Evolutionary conservation across 2,329 filamentous ascomycete genomes (phyloP), one percentile per base, ranked within the genome.

Genomic region (Penicillium sp.): DNA sequence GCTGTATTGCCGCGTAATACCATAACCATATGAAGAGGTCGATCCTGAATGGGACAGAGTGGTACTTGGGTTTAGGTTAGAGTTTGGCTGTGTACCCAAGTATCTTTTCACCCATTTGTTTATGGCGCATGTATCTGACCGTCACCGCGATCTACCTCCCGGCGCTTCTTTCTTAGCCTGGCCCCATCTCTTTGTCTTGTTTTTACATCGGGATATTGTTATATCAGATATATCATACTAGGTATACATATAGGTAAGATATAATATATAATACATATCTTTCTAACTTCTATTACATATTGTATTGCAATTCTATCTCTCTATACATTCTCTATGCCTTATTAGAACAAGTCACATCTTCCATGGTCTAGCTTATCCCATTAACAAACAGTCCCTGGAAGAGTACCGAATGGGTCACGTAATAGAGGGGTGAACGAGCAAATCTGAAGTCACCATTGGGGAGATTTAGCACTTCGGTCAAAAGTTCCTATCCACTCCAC

Each of bases 91-190:
- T 49, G 35, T 40, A n/a, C 1, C 24, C 37, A 52, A 33, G 55
- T 53, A 54, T 39, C 53, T 33, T 39, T 38, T 38, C 33, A 38
- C 32, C 35, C 41, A 40, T 34, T n/a, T 21, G 31, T 51, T 28
- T n/a, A 54, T 43, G 42, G 41, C 45, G 24, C 1, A 13, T 2
- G 53, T 57, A 51, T 22, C 2, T 48, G 46, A 52, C 44, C 29
- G 56, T 60, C 35, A 58, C 51, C 33, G 48, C 37, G 48, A 56
- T 56, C 48, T 55, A 45, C 45, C 45, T 59, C 53, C 53, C 57
- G 53, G 52, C 56, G 54, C 55, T 54, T 56, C 54, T 62, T 58
- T 59, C 57, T 60, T 59, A 58, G 54, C 52, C 60, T 55, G 49
- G 49, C 52, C 55, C 55, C 53, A 52, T 45, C 51, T 48, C 37